Evolutionary conservation across 2,329 filamentous ascomycete species (phyloP), one percentile per base, ranked within the genome.

Genomic region (Colletotrichum lini): DNA sequence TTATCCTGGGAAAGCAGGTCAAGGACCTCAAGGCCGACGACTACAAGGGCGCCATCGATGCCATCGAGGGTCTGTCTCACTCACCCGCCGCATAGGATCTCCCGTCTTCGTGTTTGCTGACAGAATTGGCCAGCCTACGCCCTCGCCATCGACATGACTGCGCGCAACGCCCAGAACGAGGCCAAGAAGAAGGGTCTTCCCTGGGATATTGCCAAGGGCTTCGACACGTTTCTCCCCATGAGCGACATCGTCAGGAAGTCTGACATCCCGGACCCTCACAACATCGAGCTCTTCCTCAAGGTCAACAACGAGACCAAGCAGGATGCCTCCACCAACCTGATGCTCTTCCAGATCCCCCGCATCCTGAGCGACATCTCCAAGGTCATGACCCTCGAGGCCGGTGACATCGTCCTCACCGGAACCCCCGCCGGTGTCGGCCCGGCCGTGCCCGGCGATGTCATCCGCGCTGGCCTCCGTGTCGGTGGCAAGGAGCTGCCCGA

Each of bases 131-230:
- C 18, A 94, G 94, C 90, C 78, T 99, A 98, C 82, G 89, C 96
- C 75, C 88, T 98, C 57, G 91, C 93, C 76, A 98, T 99, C 78
- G 96, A 99, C 84, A 97, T 99, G 94, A 99, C 96, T 12, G 96
- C 93, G 0, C 93, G 96, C 75, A 98, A 98, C 82, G 90, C 94
- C 8, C 96, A 99, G 84, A 94, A 98, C 77, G 95, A 98, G 85
- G 96, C 96, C 75, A 99, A 98, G 90, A 94, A 93, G 84, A 98
- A 96, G 87, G 95, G 96, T 45, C 91, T 98, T 18, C 96, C 96
- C 9, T 99, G 96, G 96, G 91, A 92, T 78, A 98, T 98, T 75
- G 93, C 94, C 76, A 99, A 99, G 86, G 96, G 96, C 57, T 99
- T 98, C 80, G 96, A 99, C 82, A 98, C 96, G 3, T 99, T 99